A percentile compares a stretch with the other conserved stretches of the same genome.
These are phyloP conservation scores for Aspergillus piperis DNA, from an alignment of 2,329 filamentous ascomycete genomes.

Conservation along the genomic window DNA sequence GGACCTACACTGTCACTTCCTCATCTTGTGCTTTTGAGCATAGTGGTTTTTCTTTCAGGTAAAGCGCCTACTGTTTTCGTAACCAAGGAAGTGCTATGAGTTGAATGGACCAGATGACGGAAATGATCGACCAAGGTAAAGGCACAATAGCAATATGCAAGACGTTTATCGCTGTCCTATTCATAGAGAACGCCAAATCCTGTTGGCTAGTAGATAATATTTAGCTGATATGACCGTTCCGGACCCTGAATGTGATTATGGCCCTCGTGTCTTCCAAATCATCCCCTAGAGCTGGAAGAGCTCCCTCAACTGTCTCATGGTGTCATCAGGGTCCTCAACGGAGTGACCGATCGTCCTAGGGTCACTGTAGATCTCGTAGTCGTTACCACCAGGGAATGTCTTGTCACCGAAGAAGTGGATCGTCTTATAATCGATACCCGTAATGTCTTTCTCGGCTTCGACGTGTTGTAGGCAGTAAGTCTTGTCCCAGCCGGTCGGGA, in stretches of 20 bases:
- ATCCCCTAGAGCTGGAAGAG: constrained; percentile 66
- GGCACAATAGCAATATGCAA: not conserved
- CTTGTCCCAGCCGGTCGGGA: constrained; percentile 97
- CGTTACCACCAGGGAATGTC: constrained; percentile 85
- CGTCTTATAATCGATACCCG: constrained; percentile 67
- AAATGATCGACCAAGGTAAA: not conserved
- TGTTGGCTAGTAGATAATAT: not conserved
- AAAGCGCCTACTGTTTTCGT: not conserved
- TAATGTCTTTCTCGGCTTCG: constrained; percentile 74
- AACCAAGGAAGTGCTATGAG: not conserved
- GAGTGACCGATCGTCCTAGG: constrained; percentile 79
- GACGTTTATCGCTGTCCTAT: not conserved
- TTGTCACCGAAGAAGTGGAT: constrained; percentile 99
- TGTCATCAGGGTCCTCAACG: constrained; percentile 80
- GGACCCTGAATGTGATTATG: no score
- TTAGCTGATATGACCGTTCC: not conserved
- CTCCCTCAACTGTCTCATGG: constrained; percentile 75
- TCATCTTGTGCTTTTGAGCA: no score
- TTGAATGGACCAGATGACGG: not conserved
- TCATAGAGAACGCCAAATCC: not conserved
- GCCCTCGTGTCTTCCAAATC: not conserved
- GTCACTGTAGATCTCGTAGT: constrained; percentile 91
- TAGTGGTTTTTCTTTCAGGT: no score
- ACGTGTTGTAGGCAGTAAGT: constrained; percentile 91
- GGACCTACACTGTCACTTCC: no score